A percentile compares a stretch with the other conserved stretches of the same genome.
phyloP scores from a whole-genome alignment of 306 rosid genomes.

The Trichosanthes cucumerina region DNA sequence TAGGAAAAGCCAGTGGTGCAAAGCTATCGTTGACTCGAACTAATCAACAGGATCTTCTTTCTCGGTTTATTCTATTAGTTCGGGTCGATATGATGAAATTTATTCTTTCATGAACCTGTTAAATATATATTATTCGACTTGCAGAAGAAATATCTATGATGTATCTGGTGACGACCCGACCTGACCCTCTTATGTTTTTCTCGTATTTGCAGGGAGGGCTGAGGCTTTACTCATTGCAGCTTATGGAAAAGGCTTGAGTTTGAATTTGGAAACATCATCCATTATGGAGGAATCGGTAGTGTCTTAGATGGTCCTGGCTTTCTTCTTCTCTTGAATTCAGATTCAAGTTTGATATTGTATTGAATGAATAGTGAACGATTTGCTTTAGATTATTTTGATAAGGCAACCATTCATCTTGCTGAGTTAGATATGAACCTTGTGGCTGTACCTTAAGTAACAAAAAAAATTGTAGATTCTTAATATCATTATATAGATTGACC shows the following conservation, averaged over 20 bases:
- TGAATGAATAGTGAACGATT: not conserved
- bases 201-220: conserved; percentile 65
- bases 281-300: not conserved
- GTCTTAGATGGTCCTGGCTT: not conserved
- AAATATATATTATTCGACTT: not conserved
- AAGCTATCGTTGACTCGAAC: too few relatives aligned
- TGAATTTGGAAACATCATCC: conserved; percentile 8
- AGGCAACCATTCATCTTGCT: not conserved
- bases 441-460: not conserved
- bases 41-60: too few relatives aligned
- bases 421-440: not conserved
- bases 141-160: not conserved
- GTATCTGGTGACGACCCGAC: not conserved
- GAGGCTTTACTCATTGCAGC: conserved; percentile 95
- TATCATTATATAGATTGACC: not conserved
- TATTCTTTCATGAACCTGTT: not conserved
- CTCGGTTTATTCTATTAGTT: not conserved
- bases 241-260: conserved; percentile 48
- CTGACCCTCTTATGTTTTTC: not conserved
- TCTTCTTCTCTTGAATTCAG: not conserved
- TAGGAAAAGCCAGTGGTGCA: not conserved
- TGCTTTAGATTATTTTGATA: not conserved
- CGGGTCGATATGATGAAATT: not conserved
- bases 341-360: not conserved
- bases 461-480: not conserved